Conservation (phyloP, 768 basidiomycete species). For the Amanita exitialis region DNA sequence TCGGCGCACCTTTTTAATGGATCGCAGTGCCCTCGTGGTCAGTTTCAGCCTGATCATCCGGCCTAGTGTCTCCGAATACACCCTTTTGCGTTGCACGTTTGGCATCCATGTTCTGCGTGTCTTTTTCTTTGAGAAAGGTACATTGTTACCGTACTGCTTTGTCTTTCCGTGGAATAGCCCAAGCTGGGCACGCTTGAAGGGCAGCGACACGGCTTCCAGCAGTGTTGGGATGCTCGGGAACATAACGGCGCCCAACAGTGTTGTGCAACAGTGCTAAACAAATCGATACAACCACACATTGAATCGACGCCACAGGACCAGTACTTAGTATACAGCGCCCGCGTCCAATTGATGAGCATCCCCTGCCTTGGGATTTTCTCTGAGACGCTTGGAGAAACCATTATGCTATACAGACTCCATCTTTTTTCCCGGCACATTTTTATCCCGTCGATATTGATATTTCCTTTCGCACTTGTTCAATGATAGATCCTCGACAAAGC, state of each 20-base stretch:
- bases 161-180: conserved; percentile 80
- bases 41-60: conserved; percentile 54
- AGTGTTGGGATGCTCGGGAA: conserved; percentile 19
- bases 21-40: conserved; percentile 67
- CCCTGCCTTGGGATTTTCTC: too few species aligned
- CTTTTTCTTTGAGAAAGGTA: conserved; percentile 83
- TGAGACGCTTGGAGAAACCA: too few species aligned
- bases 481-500: too few species aligned
- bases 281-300: not conserved
- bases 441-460: too few species aligned
- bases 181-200: conserved; percentile 72
- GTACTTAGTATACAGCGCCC: too few species aligned
- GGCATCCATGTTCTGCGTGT: conserved; percentile 84
- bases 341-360: too few species aligned
- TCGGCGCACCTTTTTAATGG: conserved; percentile 66
- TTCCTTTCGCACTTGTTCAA: too few species aligned
- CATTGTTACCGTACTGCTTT: conserved; percentile 79
- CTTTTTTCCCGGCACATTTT: too few species aligned
- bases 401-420: too few species aligned
- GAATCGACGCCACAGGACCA: too few species aligned
- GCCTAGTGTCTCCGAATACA: conserved; percentile 58
- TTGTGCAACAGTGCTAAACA: not conserved
- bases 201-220: conserved; percentile 39
- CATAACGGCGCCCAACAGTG: conserved; percentile 8
- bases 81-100: conserved; percentile 70